Percentiles rank a stretch among this genome's conserved stretches.
phyloP scores from a whole-genome alignment of 345 rosid species.

The Turnera subulata region DNA sequence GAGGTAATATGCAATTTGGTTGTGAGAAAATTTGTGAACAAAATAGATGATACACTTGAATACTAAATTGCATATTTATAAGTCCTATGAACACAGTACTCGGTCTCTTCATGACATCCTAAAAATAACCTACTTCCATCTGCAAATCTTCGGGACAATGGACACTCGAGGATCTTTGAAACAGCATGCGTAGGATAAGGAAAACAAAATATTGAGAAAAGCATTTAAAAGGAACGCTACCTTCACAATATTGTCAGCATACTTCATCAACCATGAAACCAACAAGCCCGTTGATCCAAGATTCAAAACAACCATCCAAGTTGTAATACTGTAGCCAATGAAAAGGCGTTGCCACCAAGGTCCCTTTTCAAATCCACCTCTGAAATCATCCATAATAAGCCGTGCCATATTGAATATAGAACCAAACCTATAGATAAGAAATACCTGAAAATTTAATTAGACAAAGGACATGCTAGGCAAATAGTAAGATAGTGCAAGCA shows the following conservation, averaged over 20 bases:
- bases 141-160: too few relatives aligned
- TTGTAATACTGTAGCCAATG: constrained; percentile 67
- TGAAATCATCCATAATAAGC: constrained; percentile 79
- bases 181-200: neutral
- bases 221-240: constrained; percentile 27
- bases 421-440: constrained; percentile 52
- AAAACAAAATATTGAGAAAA: neutral
- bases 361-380: constrained; percentile 85
- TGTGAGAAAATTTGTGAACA: too few relatives aligned
- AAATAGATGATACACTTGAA: too few relatives aligned
- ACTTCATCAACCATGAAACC: constrained; percentile 89
- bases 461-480: neutral
- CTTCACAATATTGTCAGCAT: constrained; percentile 94
- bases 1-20: too few relatives aligned
- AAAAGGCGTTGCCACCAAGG: constrained; percentile 89
- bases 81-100: too few relatives aligned
- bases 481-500: too few relatives aligned
- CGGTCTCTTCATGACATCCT: too few relatives aligned
- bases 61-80: too few relatives aligned
- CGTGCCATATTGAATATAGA: constrained; percentile 77
- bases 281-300: constrained; percentile 77
- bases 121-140: too few relatives aligned
- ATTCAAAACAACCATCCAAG: constrained; percentile 85
- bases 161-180: neutral
- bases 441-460: neutral